Evolutionary conservation across 495 filamentous ascomycete species (phyloP).

Genomic region (Penicillium robsamsonii): DNA sequence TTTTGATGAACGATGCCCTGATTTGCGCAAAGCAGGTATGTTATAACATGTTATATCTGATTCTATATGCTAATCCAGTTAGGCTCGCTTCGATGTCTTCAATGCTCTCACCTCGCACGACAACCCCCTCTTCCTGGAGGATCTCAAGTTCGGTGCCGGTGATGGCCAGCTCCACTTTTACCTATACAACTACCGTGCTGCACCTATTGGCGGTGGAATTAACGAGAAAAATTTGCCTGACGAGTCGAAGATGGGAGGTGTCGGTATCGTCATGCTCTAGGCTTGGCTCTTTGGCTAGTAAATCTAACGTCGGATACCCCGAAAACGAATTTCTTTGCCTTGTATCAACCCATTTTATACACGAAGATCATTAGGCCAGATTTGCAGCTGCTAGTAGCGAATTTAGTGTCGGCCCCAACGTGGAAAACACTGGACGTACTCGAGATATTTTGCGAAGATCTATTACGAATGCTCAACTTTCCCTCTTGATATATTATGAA

Average conservation of each 20-base stretch:
- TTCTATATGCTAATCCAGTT: not conserved
- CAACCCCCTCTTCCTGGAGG: slow-evolving; percentile 85
- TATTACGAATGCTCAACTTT: not conserved
- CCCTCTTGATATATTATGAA: not conserved
- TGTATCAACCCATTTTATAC: not conserved
- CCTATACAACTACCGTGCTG: slow-evolving; percentile 90
- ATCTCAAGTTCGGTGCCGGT: slow-evolving; percentile 90
- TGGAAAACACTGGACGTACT: not conserved
- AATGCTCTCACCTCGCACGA: slow-evolving; percentile 92
- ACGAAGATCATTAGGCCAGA: not conserved
- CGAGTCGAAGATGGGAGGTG: slow-evolving; percentile 71
- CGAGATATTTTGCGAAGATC: not conserved
- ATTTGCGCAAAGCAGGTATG: slow-evolving; percentile 77
- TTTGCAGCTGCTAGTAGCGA: not conserved
- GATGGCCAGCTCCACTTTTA: slow-evolving; percentile 96
- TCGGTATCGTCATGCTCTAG: slow-evolving; percentile 85
- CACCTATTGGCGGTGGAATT: slow-evolving; percentile 77
- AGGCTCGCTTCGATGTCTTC: slow-evolving; percentile 89
- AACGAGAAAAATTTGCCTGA: slow-evolving; percentile 73
- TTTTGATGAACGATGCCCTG: slow-evolving; percentile 78
- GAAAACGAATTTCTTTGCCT: slow-evolving; percentile 14
- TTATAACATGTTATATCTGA: not conserved
- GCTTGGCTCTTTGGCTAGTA: slow-evolving; percentile 8
- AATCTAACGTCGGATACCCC: slow-evolving; percentile 16
- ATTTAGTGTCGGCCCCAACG: not conserved